phyloP scores from a whole-genome alignment of 768 basidiomycete species.

The Tricholoma matsutake region DNA sequence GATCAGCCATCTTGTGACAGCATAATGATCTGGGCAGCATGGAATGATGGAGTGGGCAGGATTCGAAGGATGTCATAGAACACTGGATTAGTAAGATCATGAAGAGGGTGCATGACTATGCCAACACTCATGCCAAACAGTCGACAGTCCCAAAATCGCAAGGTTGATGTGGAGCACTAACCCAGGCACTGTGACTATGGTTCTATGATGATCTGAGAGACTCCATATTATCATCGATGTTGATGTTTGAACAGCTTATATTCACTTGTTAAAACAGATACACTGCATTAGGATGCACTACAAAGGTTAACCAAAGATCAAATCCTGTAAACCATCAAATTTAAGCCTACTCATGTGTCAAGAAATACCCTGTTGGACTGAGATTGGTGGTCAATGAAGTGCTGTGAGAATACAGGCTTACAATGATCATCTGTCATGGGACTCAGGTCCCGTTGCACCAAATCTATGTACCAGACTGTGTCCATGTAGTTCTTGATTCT shows the following conservation, averaged over 20 bases:
- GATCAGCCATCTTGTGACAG: neutral
- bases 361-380: neutral
- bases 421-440: constrained; percentile 8
- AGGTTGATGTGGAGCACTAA: neutral
- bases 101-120: no score
- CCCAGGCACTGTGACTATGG: neutral
- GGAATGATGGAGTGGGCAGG: neutral
- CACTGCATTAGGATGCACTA: neutral
- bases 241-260: neutral
- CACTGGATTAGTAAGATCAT: no score
- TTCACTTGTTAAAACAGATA: neutral
- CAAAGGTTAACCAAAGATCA: neutral
- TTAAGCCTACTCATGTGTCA: constrained; percentile 8
- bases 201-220: neutral
- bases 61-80: no score
- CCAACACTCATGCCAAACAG: neutral
- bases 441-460: constrained; percentile 20
- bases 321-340: no score
- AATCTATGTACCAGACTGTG: constrained; percentile 25
- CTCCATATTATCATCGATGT: neutral
- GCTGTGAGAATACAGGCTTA: constrained; percentile 1
- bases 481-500: constrained; percentile 3
- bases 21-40: neutral
- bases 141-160: neutral
- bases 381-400: neutral